Base-by-base conservation (phyloP, 257 asterid genomes). In the Apocynum venetum region DNA sequence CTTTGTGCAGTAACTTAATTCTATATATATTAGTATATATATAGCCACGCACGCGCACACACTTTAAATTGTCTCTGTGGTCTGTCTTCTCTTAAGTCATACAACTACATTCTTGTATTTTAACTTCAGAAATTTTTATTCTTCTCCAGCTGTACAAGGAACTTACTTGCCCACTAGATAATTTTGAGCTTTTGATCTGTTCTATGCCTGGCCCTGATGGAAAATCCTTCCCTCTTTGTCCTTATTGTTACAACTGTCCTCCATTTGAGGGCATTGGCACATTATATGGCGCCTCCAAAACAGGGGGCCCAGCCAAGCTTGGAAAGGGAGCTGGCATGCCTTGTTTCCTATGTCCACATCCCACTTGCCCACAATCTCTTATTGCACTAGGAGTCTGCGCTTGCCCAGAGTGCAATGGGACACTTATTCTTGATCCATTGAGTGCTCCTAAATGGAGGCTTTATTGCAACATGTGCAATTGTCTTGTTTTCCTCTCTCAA, bases 301-400 rank as follows among this genome's bases (percentile, higher is more conserved):
- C 83, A 4, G 88, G 82, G 13, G 88, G 82, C 59, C 79, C 90
- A 31, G 81, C 48, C 56, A 86, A 84, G 77, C 59, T 77, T 60
- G 93, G 98, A 40, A 93, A 93, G 83, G 98, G 98, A 72, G 96
- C 85, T 3, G 98, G 98, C 66, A 93, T 93, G 98, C 96, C 98
- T 25, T 93, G 98, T 77, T 90, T 89, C 89, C 97, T 90, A 69
- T 93, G 98, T 81, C 98, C 97, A 51, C 98, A 93, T 80, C 94
- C 98, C 4, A 89, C 96, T 0, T 93, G 98, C 82, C 90, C 59
- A 72, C 98, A 93, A 79, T 93, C 98, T 59, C 79, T 93, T 89
- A 86, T 91, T 71, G 83, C 97, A 15, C 95, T 87, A 85, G 98
- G 98, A 15, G 92, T 93, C 36, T 93, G 98, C 77, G 98, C 93